Evolutionary conservation across 2,329 filamentous ascomycete species (phyloP).

Genomic region (Talaromyces sp.): DNA sequence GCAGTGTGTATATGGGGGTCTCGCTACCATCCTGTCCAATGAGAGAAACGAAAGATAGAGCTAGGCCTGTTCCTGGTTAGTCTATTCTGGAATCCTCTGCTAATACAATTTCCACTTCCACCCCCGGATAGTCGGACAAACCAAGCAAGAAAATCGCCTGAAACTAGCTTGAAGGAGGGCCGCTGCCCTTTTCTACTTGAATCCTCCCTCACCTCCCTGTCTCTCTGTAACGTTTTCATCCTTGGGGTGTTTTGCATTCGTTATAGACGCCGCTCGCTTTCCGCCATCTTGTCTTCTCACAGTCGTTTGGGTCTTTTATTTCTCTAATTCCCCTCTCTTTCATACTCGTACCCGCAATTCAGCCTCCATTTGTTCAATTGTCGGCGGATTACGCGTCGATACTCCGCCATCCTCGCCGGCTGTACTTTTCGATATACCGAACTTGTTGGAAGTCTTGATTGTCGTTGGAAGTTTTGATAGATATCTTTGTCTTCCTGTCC

Average conservation of each 20-base stretch:
- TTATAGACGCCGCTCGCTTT: conserved; percentile 16
- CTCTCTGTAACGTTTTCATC: conserved; percentile 4
- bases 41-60: background rate
- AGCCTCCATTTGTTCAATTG: background rate
- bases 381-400: background rate
- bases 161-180: conserved; percentile 1
- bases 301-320: background rate
- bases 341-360: background rate
- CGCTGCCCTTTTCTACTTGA: background rate
- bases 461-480: background rate
- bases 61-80: conserved; percentile 8
- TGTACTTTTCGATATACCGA: background rate
- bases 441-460: background rate
- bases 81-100: background rate
- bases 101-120: background rate
- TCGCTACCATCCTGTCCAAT: background rate
- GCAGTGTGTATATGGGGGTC: background rate
- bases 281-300: background rate
- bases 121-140: background rate
- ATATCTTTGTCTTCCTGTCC: background rate
- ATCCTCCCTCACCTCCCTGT: background rate
- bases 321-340: background rate
- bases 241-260: conserved; percentile 3
- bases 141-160: background rate
- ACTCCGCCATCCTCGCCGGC: background rate